Conservation (phyloP, 2,329 filamentous ascomycete species). For the Aspergillus sojae region DNA sequence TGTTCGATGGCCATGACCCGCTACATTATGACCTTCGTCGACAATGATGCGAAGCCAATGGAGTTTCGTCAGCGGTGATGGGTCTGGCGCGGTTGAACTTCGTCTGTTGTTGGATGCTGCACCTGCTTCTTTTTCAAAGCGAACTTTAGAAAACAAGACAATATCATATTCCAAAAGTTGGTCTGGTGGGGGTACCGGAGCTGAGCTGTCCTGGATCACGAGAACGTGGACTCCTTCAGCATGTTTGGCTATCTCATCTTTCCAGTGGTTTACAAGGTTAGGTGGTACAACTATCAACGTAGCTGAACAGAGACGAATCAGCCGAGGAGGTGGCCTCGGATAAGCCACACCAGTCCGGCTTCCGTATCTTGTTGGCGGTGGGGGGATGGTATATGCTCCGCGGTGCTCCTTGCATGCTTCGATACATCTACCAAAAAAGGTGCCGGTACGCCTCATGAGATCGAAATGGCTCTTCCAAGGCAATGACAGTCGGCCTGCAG, state of each 20-base stretch:
- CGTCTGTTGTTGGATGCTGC: slow-evolving; percentile 54
- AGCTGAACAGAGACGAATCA: slow-evolving; percentile 65
- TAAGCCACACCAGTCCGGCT: slow-evolving; percentile 46
- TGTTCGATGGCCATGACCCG: slow-evolving; percentile 65
- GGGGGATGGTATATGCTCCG: slow-evolving; percentile 61
- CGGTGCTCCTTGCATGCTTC: slow-evolving; percentile 60
- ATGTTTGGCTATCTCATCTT: slow-evolving; percentile 77
- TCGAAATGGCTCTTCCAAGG: slow-evolving; percentile 72
- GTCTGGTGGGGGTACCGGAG: slow-evolving; percentile 58
- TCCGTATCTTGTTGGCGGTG: slow-evolving; percentile 44
- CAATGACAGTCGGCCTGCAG: slow-evolving; percentile 65
- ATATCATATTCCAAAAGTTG: slow-evolving; percentile 71
- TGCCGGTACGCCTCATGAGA: slow-evolving; percentile 49
- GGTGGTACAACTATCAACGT: slow-evolving; percentile 80
- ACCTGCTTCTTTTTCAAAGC: slow-evolving; percentile 70
- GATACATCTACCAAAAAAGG: slow-evolving; percentile 58
- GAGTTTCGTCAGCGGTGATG: slow-evolving; percentile 67
- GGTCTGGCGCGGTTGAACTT: slow-evolving; percentile 49
- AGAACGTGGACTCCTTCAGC: slow-evolving; percentile 68
- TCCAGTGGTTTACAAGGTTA: slow-evolving; percentile 85
- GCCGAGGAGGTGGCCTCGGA: slow-evolving; percentile 43
- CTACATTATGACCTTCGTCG: slow-evolving; percentile 87
- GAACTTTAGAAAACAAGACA: slow-evolving; percentile 72
- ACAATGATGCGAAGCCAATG: slow-evolving; percentile 89
- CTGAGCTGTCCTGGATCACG: slow-evolving; percentile 57